Evolutionary conservation across 371 early-diverging fungal genomes (phyloP), one percentile per base, ranked within the genome.

Genomic region (Rhizopus delemar): DNA sequence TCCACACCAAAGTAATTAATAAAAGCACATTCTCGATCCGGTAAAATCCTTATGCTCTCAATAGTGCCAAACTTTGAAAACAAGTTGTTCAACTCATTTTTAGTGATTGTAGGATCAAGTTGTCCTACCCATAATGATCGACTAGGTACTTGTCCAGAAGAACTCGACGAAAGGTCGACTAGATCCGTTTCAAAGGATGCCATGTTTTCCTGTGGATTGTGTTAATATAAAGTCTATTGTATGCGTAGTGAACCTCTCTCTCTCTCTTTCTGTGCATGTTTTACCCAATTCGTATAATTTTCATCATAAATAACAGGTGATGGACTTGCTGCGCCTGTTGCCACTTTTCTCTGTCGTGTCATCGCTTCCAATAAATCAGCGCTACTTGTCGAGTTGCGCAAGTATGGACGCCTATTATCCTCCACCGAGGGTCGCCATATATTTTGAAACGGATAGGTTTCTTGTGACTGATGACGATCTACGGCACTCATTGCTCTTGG

Each of bases 91-190:
- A 98, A 77, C 41, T 95, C 95, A n/a, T 84, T 78, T 16, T 83
- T 77, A 4, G 87, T 86, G 58, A 94, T 80, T 0, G 90, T 55
- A 28, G 49, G 80, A 66, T 94, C 94, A 13, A 97, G 80, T 65
- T 96, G 95, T 36, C 96, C 96, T 53, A 97, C 83, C 96, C 97
- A 97, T 28, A 98, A 81, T 8, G 94, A 93, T 46, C 63, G 39
- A 12, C 57, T 53, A 4, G 63, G 63, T 12, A 46, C 15, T 46
- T 56, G 57, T 4, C 36, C 46, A 15, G 46, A 13, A 43, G 43
- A 6, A 13, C 6, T 13, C 13, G 5, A 6, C 15, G 12, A 6
- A 15, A n/a, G 13, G 43, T 43, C 43, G 6, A 36, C 36, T 36
- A 36, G 36, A 36, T 36, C 36, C 11, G 36, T 36, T 15, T 38